phyloP scores from a whole-genome alignment of 2,329 filamentous ascomycete genomes.

The Claviceps sp. region DNA sequence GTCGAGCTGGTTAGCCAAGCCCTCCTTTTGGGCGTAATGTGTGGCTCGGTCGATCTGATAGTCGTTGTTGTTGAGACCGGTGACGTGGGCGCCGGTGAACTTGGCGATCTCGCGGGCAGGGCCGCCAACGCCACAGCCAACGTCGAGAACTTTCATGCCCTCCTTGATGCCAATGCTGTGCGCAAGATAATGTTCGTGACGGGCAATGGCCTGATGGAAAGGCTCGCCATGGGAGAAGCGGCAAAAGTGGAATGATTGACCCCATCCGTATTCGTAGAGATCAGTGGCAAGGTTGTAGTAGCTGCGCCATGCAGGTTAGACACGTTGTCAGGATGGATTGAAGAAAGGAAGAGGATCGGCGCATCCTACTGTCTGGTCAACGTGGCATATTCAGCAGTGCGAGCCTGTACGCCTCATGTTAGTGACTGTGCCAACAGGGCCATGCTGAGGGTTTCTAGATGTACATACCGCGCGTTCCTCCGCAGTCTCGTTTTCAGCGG shows the following conservation, averaged over 20 bases:
- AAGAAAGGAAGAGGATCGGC: neutral
- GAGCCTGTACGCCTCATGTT: conserved; percentile 37
- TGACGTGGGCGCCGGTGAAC: conserved; percentile 80
- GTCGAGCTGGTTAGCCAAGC: conserved; percentile 62
- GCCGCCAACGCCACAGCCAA: conserved; percentile 92
- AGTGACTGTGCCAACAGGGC: neutral
- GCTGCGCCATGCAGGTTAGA: conserved; percentile 26
- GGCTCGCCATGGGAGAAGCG: conserved; percentile 77
- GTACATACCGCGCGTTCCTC: conserved; percentile 60
- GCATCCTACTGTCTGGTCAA: conserved; percentile 75
- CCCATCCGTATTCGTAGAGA: conserved; percentile 94
- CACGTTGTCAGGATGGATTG: conserved; percentile 5
- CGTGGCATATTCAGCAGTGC: conserved; percentile 80
- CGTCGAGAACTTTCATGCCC: conserved; percentile 82
- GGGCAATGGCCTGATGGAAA: conserved; percentile 83
- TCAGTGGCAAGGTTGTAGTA: conserved; percentile 98
- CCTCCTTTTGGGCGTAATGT: conserved; percentile 69
- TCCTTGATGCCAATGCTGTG: conserved; percentile 76
- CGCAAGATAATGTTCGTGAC: conserved; percentile 96
- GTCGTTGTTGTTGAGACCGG: conserved; percentile 96
- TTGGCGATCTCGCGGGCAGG: conserved; percentile 93
- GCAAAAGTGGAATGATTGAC: conserved; percentile 94
- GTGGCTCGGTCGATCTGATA: conserved; percentile 97
- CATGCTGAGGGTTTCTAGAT: neutral
- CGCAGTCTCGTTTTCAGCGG: conserved; percentile 64